Evolutionary conservation across 306 rosid species (phyloP).

Genomic region (Vachellia pachyceras): DNA sequence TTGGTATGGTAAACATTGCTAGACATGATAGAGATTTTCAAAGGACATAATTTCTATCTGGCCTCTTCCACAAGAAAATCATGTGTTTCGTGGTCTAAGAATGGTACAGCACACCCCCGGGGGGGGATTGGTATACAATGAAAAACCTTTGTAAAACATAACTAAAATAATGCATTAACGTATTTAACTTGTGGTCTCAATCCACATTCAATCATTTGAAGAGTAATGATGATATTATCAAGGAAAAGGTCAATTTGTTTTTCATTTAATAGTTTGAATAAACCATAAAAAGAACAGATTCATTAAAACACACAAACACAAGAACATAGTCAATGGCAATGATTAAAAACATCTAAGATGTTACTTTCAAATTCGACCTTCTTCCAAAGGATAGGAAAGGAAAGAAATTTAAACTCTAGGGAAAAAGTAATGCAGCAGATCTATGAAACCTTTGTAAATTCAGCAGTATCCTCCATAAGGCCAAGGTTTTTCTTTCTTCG

Average conservation of each 20-base stretch:
- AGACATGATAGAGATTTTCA: background rate
- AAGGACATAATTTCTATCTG: background rate
- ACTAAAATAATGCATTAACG: background rate
- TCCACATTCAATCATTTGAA: constrained; percentile 4
- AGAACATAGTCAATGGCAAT: background rate
- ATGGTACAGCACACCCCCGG: background rate
- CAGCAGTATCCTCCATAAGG: constrained; percentile 63
- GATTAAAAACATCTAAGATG: background rate
- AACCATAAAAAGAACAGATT: background rate
- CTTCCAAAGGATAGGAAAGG: background rate
- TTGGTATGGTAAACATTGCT: background rate
- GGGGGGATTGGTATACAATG: background rate
- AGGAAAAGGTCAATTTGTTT: constrained; percentile 1
- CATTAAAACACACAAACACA: background rate
- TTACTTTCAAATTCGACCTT: background rate
- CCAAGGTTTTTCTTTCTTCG: constrained; percentile 84
- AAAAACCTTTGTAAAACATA: background rate
- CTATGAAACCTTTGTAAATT: constrained; percentile 70
- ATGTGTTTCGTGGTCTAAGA: background rate
- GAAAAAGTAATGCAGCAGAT: background rate
- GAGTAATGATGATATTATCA: background rate
- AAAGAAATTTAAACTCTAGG: background rate
- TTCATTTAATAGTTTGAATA: constrained; percentile 3
- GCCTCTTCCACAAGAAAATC: background rate
- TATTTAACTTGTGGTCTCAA: constrained; percentile 6